phyloP scores from a whole-genome alignment of 1,284 basidiomycete species.

The Cryptococcus amylolentus region DNA sequence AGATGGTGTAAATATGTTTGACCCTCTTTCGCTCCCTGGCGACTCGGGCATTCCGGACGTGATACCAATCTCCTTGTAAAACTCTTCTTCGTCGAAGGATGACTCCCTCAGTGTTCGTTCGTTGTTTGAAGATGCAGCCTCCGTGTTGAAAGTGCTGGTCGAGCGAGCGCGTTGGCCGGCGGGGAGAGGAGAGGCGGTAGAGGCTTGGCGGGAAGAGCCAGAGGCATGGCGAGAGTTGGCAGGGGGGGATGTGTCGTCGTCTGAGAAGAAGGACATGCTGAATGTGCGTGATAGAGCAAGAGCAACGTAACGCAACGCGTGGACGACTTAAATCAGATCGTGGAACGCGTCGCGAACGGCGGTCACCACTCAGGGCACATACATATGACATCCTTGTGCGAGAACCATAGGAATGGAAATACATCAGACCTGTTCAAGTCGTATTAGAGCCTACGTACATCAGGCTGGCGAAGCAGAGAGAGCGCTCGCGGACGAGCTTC shows the following conservation, averaged over 20 bases:
- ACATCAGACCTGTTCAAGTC: too few species aligned
- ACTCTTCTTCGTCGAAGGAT: not conserved
- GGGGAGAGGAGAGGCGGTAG: slow-evolving; percentile 8
- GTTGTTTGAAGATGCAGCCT: not conserved
- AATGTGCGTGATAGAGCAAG: not conserved
- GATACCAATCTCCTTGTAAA: not conserved
- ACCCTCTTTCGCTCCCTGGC: not conserved
- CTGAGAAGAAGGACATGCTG: slow-evolving; percentile 18
- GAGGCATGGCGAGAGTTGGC: not conserved
- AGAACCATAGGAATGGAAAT: too few species aligned
- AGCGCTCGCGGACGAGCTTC: too few species aligned
- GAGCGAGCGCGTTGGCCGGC: not conserved
- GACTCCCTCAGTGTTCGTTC: not conserved
- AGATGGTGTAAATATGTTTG: not conserved
- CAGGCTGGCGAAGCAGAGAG: too few species aligned
- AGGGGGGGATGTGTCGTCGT: slow-evolving; percentile 3
- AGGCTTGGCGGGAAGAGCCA: slow-evolving; percentile 4
- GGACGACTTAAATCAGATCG: too few species aligned
- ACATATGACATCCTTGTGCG: too few species aligned
- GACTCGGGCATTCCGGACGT: not conserved
- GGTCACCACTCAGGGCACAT: too few species aligned
- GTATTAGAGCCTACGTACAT: too few species aligned
- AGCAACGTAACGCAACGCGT: too few species aligned
- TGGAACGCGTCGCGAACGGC: too few species aligned
- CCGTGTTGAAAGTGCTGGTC: not conserved